Base-by-base conservation (phyloP, 768 basidiomycete species). In the Lepiota brunneoincarnata region DNA sequence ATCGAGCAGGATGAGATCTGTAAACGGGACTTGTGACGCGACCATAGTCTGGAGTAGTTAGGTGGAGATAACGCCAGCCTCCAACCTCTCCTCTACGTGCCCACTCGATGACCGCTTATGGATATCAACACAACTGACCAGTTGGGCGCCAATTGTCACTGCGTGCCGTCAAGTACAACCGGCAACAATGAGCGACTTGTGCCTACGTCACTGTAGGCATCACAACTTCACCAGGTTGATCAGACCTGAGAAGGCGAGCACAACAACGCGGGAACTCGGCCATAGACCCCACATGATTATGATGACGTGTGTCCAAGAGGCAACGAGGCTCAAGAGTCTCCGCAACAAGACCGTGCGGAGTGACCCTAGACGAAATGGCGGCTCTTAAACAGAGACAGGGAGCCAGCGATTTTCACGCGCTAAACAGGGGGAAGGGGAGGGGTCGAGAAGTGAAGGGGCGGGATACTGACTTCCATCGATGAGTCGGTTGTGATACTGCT, bases 381-480 rank as follows among this genome's bases (percentile, higher is more conserved):
- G 37, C 51, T 26, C 31, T 48, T 37, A 51, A 56, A 62, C 69
- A 77, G 72, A 75, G 76, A 79, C 77, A 75, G 66, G 64, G 61
- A 72, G 71, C 73, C 69, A 68, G 68, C 64, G 64, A 70, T 71
- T 71, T 69, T 69, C 62, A 69, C 72, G 61, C 63, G 56, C 41
- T 57, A 54, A 60, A 55, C 59, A 56, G 51, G 31, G 61, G 63
- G 59, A 59, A 61, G 45, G 63, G 50, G 59, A 41, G 53, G 64
- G 69, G 70, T 70, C 65, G 68, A 71, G 65, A 73, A 62, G 69
- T 67, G 69, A 71, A 65, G 68, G 67, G 68, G 77, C 79, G 75
- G 76, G 84, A 81, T 90, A 98, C 97, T 93, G 90, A 99, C 97
- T 97, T 79, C 94, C 93, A 88, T 99, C 97, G 84, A 99, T 95